Evolutionary conservation across 2,329 filamentous ascomycete species (phyloP).

Genomic region (Curvularia lunata): DNA sequence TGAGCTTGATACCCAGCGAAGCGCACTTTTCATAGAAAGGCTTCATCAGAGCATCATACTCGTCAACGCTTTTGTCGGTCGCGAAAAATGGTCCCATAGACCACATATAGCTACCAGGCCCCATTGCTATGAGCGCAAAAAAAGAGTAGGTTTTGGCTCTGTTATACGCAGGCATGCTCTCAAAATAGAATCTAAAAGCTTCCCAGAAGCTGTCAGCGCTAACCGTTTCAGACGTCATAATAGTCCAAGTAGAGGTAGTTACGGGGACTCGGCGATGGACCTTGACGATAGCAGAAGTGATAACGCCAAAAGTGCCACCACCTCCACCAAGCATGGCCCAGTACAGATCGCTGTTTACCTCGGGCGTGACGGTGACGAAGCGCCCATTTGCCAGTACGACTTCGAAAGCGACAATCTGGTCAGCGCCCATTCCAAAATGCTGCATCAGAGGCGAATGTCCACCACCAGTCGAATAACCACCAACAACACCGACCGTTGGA

Average conservation of each 20-base stretch:
- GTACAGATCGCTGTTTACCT: constrained; percentile 49
- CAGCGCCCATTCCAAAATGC: constrained; percentile 49
- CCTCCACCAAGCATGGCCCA: constrained; percentile 49
- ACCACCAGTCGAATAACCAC: constrained; percentile 54
- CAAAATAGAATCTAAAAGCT: constrained; percentile 30
- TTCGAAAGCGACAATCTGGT: constrained; percentile 49
- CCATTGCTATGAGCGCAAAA: constrained; percentile 34
- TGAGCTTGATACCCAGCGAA: constrained; percentile 34
- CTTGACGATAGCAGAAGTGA: constrained; percentile 43
- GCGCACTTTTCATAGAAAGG: constrained; percentile 34
- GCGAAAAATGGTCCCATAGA: constrained; percentile 39
- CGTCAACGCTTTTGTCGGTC: constrained; percentile 32
- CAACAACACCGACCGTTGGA: constrained; percentile 59
- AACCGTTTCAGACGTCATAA: constrained; percentile 36
- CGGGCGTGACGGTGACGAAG: constrained; percentile 34
- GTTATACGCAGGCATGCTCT: constrained; percentile 34
- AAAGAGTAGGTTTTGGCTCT: constrained; percentile 38
- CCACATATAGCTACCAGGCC: constrained; percentile 32
- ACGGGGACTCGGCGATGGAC: constrained; percentile 42
- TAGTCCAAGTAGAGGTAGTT: constrained; percentile 42
- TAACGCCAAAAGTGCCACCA: constrained; percentile 45
- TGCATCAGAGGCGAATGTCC: constrained; percentile 62
- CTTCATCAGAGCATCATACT: constrained; percentile 32
- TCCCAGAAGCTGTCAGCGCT: constrained; percentile 43
- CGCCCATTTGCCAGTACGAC: constrained; percentile 37